Evolutionary conservation across 2,329 filamentous ascomycete genomes (phyloP).

Genomic region (Botrytis fragariae): DNA sequence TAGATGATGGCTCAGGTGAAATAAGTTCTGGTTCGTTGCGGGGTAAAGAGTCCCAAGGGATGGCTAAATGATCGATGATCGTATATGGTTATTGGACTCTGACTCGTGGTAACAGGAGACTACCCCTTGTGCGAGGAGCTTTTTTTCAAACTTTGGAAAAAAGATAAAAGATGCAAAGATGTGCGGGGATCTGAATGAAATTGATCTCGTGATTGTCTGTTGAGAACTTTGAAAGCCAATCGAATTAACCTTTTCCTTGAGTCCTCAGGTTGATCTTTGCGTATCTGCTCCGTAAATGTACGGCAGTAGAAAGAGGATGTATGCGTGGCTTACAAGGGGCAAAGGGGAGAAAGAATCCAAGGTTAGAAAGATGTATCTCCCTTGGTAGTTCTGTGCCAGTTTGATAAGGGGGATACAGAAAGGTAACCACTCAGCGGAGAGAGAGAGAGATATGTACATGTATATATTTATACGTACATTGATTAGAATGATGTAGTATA

Average conservation of each 20-base stretch:
- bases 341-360: background rate
- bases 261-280: slow-evolving; percentile 17
- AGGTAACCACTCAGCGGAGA: background rate
- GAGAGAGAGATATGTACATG: background rate
- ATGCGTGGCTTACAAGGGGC: background rate
- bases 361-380: background rate
- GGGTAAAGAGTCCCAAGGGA: slow-evolving; percentile 26
- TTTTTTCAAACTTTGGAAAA: background rate
- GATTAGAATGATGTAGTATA: background rate
- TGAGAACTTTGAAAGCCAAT: slow-evolving; percentile 11
- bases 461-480: slow-evolving; percentile 8
- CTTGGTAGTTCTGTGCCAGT: background rate
- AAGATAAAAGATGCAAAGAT: background rate
- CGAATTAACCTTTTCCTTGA: background rate
- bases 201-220: slow-evolving; percentile 13
- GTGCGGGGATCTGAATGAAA: slow-evolving; percentile 15
- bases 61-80: slow-evolving; percentile 16
- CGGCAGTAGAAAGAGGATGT: background rate
- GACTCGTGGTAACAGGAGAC: slow-evolving; percentile 26
- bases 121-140: slow-evolving; percentile 3
- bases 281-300: background rate
- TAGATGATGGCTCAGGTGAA: slow-evolving; percentile 4
- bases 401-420: background rate
- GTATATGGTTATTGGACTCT: slow-evolving; percentile 19
- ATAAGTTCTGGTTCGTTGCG: slow-evolving; percentile 26